Conservation (phyloP, 495 filamentous ascomycete genomes). For the Diplogelasinospora grovesii region DNA sequence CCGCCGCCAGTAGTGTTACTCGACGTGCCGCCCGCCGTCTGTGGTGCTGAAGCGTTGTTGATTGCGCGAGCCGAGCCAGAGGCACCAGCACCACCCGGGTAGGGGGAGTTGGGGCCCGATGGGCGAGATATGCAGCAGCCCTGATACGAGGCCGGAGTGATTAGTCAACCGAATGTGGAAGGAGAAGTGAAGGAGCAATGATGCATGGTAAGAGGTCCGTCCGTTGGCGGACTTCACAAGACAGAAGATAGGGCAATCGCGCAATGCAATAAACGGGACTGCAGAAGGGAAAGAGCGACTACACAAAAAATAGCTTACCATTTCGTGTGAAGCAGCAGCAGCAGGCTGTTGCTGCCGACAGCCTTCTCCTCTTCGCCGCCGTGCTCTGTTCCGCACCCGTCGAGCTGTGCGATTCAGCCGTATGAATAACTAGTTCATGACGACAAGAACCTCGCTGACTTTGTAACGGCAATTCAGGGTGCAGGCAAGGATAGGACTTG, state of each 20-base stretch:
- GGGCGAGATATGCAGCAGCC: constrained; percentile 45
- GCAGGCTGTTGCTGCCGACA: background rate
- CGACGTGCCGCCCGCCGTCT: constrained; percentile 5
- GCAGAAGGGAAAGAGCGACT: too few species aligned
- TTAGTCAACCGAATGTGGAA: background rate
- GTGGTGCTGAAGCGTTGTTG: constrained; percentile 29
- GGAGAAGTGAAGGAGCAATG: background rate
- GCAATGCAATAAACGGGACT: too few species aligned
- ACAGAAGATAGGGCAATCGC: too few species aligned
- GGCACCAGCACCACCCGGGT: constrained; percentile 29
- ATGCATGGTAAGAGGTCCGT: background rate
- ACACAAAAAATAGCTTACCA: constrained; percentile 14
- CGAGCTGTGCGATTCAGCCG: constrained; percentile 21
- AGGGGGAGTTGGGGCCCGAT: constrained; percentile 37
- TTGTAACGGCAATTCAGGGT: constrained; percentile 2
- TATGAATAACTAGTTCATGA: constrained; percentile 26
- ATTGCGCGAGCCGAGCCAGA: constrained; percentile 40
- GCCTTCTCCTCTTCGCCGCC: background rate
- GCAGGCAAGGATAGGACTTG: too few species aligned
- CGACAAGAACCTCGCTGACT: too few species aligned
- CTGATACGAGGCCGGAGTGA: constrained; percentile 21
- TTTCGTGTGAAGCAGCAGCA: constrained; percentile 4
- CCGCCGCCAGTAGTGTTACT: constrained; percentile 10
- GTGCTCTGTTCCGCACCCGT: constrained; percentile 12
- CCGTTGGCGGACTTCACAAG: too few species aligned